Percentiles rank a stretch among this genome's conserved stretches.
Conservation (phyloP, 768 basidiomycete genomes). For the Obba rivulosa region DNA sequence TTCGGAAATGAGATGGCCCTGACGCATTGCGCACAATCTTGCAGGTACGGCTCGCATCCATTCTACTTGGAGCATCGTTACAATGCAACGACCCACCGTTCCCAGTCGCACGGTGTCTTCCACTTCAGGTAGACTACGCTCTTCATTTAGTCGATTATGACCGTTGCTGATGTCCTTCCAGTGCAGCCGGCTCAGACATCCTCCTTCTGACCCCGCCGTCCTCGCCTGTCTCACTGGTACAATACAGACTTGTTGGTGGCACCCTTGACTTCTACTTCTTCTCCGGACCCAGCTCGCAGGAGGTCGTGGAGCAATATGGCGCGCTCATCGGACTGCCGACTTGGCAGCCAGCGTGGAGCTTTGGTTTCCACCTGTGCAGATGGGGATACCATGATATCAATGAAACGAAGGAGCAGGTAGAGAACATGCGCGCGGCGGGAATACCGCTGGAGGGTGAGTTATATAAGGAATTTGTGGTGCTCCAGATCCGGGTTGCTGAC, state of each 20-base stretch:
- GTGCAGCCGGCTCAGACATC: conserved; percentile 67
- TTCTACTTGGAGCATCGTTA: conserved; percentile 73
- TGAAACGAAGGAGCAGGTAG: conserved; percentile 51
- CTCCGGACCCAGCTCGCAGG: conserved; percentile 41
- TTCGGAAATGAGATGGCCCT: not conserved
- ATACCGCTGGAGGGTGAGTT: conserved; percentile 70
- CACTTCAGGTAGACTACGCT: conserved; percentile 46
- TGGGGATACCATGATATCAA: conserved; percentile 50
- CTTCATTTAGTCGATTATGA: not conserved
- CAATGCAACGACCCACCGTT: conserved; percentile 40
- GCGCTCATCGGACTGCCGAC: conserved; percentile 61
- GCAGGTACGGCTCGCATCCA: conserved; percentile 68
- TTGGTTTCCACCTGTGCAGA: conserved; percentile 73
- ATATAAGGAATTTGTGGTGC: not conserved
- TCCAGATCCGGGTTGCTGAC: not conserved
- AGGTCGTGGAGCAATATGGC: conserved; percentile 70
- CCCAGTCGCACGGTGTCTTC: conserved; percentile 73
- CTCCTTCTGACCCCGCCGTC: conserved; percentile 54
- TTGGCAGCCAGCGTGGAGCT: conserved; percentile 71
- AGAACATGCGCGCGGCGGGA: conserved; percentile 56
- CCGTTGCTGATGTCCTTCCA: conserved; percentile 18
- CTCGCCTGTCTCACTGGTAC: conserved; percentile 53
- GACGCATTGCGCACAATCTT: too few species aligned
- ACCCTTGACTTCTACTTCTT: conserved; percentile 78
- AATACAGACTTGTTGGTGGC: conserved; percentile 73